Evolutionary conservation across 345 rosid genomes (phyloP).

Genomic region (Punica granatum): DNA sequence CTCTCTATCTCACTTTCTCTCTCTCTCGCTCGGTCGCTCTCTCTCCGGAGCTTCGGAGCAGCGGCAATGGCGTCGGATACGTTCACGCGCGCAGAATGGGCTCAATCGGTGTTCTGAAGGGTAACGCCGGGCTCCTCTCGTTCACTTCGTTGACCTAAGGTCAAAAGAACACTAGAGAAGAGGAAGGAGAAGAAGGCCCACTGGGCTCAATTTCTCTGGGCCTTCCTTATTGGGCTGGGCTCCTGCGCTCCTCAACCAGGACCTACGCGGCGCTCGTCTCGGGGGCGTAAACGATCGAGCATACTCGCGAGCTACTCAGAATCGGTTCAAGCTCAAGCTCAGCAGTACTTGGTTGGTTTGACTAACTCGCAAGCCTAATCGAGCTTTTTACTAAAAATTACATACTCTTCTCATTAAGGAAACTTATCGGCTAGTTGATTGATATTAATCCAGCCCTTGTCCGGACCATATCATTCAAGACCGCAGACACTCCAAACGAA

Average conservation of each 20-base stretch:
- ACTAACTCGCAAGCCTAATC: too few species aligned
- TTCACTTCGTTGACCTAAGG: background rate
- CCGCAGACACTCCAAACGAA: too few species aligned
- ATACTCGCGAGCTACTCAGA: too few species aligned
- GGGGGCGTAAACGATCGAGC: too few species aligned
- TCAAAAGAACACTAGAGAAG: background rate
- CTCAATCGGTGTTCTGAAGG: background rate
- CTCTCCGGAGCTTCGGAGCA: background rate
- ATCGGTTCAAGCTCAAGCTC: too few species aligned
- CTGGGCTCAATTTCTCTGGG: background rate
- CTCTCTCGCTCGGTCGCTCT: background rate
- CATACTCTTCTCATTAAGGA: too few species aligned
- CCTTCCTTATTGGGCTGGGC: background rate
- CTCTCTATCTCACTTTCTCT: background rate
- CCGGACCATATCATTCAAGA: too few species aligned
- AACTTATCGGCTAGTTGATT: too few species aligned
- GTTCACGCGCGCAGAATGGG: background rate
- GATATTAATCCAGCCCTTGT: too few species aligned
- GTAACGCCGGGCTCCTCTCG: background rate
- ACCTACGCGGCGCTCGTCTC: background rate
- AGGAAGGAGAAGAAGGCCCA: background rate
- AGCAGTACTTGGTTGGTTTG: too few species aligned
- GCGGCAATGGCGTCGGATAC: slow-evolving; percentile 4
- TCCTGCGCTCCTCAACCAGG: background rate
- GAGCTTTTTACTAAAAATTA: too few species aligned